Percentiles rank a stretch among this genome's conserved stretches.
phyloP scores from a whole-genome alignment of 2,329 filamentous ascomycete genomes.

The Aureobasidium sp. region DNA sequence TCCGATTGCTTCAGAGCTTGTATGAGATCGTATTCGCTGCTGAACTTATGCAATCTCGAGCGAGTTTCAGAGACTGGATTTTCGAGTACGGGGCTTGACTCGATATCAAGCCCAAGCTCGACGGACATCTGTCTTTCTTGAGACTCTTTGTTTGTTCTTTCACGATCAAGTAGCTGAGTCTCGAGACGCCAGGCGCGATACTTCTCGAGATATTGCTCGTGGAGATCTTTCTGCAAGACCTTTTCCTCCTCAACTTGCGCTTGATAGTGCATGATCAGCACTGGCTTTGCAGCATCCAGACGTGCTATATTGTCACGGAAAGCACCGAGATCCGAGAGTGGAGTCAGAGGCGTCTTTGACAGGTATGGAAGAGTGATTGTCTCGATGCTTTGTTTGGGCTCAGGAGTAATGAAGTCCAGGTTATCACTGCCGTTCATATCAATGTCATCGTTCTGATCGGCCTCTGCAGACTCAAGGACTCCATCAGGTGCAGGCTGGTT shows the following conservation, averaged over 20 bases:
- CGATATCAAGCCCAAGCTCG: slow-evolving; percentile 38
- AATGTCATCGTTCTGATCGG: slow-evolving; percentile 14
- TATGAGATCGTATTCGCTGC: slow-evolving; percentile 67
- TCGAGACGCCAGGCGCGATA: slow-evolving; percentile 37
- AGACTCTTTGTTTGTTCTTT: slow-evolving; percentile 33
- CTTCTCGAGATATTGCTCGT: slow-evolving; percentile 29
- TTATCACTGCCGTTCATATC: slow-evolving; percentile 17
- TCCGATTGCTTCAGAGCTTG: slow-evolving; percentile 65
- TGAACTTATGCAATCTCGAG: slow-evolving; percentile 49
- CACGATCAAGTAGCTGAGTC: slow-evolving; percentile 35
- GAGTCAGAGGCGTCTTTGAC: slow-evolving; percentile 36
- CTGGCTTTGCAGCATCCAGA: slow-evolving; percentile 28
- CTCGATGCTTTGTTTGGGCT: slow-evolving; percentile 33
- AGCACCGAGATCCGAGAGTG: slow-evolving; percentile 35
- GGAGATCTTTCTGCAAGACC: slow-evolving; percentile 17
- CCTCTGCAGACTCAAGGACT: not conserved
- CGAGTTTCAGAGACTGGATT: slow-evolving; percentile 47
- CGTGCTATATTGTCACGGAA: slow-evolving; percentile 32
- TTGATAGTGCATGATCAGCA: slow-evolving; percentile 24
- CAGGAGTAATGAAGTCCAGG: slow-evolving; percentile 18
- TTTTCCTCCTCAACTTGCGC: slow-evolving; percentile 20
- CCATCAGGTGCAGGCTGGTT: slow-evolving; percentile 16
- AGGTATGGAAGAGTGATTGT: slow-evolving; percentile 39
- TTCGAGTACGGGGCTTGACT: slow-evolving; percentile 28
- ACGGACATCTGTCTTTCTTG: slow-evolving; percentile 29